Evolutionary conservation across 2,329 filamentous ascomycete species (phyloP).

Genomic region (Chaetomium sp.): DNA sequence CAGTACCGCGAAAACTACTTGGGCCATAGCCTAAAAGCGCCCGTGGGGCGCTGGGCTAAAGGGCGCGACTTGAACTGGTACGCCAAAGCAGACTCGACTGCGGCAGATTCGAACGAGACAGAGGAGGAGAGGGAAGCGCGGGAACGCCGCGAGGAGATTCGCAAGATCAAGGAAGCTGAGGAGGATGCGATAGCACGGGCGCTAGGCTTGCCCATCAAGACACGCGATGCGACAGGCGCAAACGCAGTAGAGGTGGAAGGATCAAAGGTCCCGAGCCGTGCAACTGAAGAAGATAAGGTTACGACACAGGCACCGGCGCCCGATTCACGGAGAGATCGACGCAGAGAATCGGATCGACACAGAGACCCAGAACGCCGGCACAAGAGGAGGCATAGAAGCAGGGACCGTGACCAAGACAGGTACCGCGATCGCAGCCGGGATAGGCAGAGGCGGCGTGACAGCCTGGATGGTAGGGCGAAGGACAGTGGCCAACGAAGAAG

Average conservation of each 20-base stretch:
- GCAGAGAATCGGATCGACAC: conserved; percentile 39
- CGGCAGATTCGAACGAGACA: conserved; percentile 56
- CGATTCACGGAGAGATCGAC: conserved; percentile 33
- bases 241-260: conserved; percentile 69
- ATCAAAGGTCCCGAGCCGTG: conserved; percentile 42
- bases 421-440: conserved; percentile 34
- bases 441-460: conserved; percentile 32
- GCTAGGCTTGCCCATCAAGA: conserved; percentile 73
- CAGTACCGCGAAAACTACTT: conserved; percentile 86
- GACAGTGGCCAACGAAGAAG: conserved; percentile 42
- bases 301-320: conserved; percentile 26
- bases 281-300: conserved; percentile 33
- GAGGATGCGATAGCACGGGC: conserved; percentile 86
- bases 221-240: conserved; percentile 58
- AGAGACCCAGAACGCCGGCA: conserved; percentile 41
- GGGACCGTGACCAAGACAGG: conserved; percentile 33
- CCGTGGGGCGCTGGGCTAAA: conserved; percentile 90
- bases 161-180: conserved; percentile 84
- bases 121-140: conserved; percentile 60
- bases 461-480: conserved; percentile 35
- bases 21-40: conserved; percentile 88
- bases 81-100: conserved; percentile 56
- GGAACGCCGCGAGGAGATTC: conserved; percentile 74
- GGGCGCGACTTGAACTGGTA: conserved; percentile 69
- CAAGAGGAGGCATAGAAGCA: conserved; percentile 40